These are phyloP conservation scores for Citrus trifoliata DNA, from an alignment of 345 rosid species.

Conservation along the genomic window DNA sequence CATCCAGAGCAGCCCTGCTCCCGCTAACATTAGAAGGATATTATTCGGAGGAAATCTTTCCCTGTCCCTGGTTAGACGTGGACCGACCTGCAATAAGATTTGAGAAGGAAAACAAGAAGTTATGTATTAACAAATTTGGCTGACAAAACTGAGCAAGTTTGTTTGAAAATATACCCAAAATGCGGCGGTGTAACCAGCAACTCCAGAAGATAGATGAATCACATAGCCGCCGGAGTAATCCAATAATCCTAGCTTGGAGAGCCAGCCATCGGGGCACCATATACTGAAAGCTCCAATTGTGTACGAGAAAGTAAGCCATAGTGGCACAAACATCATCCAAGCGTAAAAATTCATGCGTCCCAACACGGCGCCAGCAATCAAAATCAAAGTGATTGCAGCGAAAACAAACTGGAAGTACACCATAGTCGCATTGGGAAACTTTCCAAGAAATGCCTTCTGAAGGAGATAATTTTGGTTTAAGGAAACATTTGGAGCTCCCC, in stretches of 20 bases:
- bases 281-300: conserved; percentile 41
- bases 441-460: conserved; percentile 1
- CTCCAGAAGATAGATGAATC: conserved; percentile 50
- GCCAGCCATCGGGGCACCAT: conserved; percentile 34
- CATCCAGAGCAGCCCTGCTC: conserved; percentile 58
- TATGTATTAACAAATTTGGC: background rate
- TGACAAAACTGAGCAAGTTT: background rate
- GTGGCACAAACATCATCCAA: conserved; percentile 53
- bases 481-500: conserved; percentile 27
- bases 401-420: conserved; percentile 37
- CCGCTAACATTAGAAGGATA: conserved; percentile 39
- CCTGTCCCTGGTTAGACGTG: conserved; percentile 42
- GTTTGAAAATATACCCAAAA: conserved; percentile 35
- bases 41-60: conserved; percentile 55
- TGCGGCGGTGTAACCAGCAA: conserved; percentile 48
- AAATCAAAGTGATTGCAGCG: conserved; percentile 37
- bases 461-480: conserved; percentile 21
- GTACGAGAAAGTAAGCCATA: conserved; percentile 47
- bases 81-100: conserved; percentile 35
- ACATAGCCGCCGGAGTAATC: conserved; percentile 53
- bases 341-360: conserved; percentile 45
- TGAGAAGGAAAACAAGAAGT: background rate
- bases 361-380: conserved; percentile 37
- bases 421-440: conserved; percentile 34
- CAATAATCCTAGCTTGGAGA: conserved; percentile 31